These are phyloP conservation scores for Taphrina populina DNA, from an alignment of 1,139 yeast genomes.

Conservation along the genomic window DNA sequence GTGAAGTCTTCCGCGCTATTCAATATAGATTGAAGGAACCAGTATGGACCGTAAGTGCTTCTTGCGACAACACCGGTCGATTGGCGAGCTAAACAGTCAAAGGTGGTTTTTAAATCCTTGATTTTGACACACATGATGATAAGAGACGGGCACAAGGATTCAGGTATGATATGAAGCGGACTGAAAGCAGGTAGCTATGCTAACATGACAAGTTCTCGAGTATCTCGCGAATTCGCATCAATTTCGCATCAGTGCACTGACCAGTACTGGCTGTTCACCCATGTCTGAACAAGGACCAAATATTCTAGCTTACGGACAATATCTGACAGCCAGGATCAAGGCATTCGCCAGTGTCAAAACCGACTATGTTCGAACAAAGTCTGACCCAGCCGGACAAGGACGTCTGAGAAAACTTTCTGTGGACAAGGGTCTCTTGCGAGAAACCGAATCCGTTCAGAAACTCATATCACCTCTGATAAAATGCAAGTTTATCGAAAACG, in stretches of 20 bases:
- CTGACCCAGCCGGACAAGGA: slow-evolving; percentile 50
- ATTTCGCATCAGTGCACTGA: slow-evolving; percentile 53
- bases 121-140: slow-evolving; percentile 87
- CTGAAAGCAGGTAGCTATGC: not conserved
- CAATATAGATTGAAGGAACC: slow-evolving; percentile 64
- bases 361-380: slow-evolving; percentile 71
- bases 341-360: slow-evolving; percentile 64
- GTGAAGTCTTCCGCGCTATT: slow-evolving; percentile 65
- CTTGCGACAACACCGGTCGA: not conserved
- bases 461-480: slow-evolving; percentile 74
- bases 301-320: slow-evolving; percentile 66
- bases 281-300: slow-evolving; percentile 40
- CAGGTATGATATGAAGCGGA: slow-evolving; percentile 6
- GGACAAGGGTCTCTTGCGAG: slow-evolving; percentile 80
- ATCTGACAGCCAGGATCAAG: slow-evolving; percentile 64
- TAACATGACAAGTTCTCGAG: slow-evolving; percentile 53
- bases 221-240: slow-evolving; percentile 62
- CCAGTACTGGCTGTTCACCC: slow-evolving; percentile 32
- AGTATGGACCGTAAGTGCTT: slow-evolving; percentile 64
- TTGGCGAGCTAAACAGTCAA: slow-evolving; percentile 13
- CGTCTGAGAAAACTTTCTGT: slow-evolving; percentile 63
- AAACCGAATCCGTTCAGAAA: slow-evolving; percentile 77
- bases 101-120: slow-evolving; percentile 77
- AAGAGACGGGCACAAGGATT: slow-evolving; percentile 77
- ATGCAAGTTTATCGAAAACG: slow-evolving; percentile 70